Evolutionary conservation across 495 filamentous ascomycete genomes (phyloP), one percentile per base, ranked within the genome.

Genomic region (Clohesyomyces aquaticus): DNA sequence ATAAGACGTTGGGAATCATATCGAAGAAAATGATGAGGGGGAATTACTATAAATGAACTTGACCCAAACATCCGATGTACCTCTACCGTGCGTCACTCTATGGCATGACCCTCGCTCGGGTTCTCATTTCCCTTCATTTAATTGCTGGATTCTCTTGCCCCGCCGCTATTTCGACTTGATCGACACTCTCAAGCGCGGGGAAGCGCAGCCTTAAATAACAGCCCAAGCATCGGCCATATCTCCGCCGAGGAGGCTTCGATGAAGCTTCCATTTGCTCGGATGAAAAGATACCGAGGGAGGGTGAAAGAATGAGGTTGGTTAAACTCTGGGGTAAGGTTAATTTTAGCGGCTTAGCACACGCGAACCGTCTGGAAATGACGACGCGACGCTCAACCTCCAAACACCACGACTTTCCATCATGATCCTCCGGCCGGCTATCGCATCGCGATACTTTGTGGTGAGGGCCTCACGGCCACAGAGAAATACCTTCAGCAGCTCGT

Each of bases 261-360:
- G 12, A 8, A 53, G 25, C 22, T 35, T 21, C 1, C 25, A 26
- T 12, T 42, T 43, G 19, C 35, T 61, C 47, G 58, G 58, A 51
- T 51, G 32, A 42, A 61, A 26, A n/a, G 12, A 27, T 19, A 2
- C 47, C 58, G 47, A 61, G 46, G 25, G 29, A 4, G 18, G 23
- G 9, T 45, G 3, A 48, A 49, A 32, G 42, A 29, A 47, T 11
- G 16, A 28, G 41, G 6, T 18, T 4, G 22, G 55, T n/a, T n/a
- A 26, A 22, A 52, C 49, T 2, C 11, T 3, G 18, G 12, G 27
- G 47, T 28, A 43, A 26, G n/a, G 18, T 38, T 19, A 52, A 45
- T 43, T 25, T 38, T 49, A 29, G 50, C 49, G 26, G 4, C 55
- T 59, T 59, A 43, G 45, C 55, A 21, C 26, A 47, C n/a, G 27